A percentile compares a stretch with the other conserved stretches of the same genome.
phyloP scores from a whole-genome alignment of 352 stramenopile genomes.

The Phytophthora pluvialis region DNA sequence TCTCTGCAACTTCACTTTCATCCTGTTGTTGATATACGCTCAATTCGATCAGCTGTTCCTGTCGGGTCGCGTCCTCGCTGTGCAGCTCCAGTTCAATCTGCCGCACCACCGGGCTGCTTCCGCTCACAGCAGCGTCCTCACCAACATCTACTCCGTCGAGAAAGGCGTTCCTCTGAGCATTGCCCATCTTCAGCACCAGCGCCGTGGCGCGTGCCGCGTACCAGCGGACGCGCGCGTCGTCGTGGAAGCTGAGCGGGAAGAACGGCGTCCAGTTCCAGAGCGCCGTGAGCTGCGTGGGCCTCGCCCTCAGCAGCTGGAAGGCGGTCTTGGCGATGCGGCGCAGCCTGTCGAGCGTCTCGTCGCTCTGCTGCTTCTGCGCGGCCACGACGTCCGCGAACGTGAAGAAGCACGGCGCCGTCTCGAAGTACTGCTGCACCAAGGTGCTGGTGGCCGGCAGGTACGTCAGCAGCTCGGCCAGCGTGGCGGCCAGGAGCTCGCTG shows the following conservation, averaged over 20 bases:
- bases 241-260: slow-evolving; percentile 82
- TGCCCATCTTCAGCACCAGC: slow-evolving; percentile 73
- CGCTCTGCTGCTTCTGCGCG: slow-evolving; percentile 44
- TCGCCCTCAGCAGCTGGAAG: slow-evolving; percentile 56
- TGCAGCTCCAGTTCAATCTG: slow-evolving; percentile 72
- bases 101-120: slow-evolving; percentile 40
- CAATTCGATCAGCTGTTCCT: slow-evolving; percentile 61
- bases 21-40: slow-evolving; percentile 36
- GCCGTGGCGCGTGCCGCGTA: slow-evolving; percentile 67
- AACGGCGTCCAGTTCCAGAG: slow-evolving; percentile 87
- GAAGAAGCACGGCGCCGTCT: slow-evolving; percentile 79
- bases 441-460: slow-evolving; percentile 63
- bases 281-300: slow-evolving; percentile 56
- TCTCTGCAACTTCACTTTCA: slow-evolving; percentile 1
- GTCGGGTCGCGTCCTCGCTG: slow-evolving; percentile 41
- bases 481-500: slow-evolving; percentile 56
- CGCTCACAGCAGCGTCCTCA: slow-evolving; percentile 53
- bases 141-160: slow-evolving; percentile 55
- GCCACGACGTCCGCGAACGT: slow-evolving; percentile 61
- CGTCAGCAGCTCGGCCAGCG: slow-evolving; percentile 61
- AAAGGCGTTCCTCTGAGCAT: slow-evolving; percentile 69
- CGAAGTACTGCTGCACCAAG: slow-evolving; percentile 69
- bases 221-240: slow-evolving; percentile 63
- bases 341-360: slow-evolving; percentile 45
- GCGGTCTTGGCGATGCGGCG: slow-evolving; percentile 64